Percentiles rank a stretch among this genome's conserved stretches.
Conservation (phyloP, 306 rosid species). For the Spatholobus suberectus region DNA sequence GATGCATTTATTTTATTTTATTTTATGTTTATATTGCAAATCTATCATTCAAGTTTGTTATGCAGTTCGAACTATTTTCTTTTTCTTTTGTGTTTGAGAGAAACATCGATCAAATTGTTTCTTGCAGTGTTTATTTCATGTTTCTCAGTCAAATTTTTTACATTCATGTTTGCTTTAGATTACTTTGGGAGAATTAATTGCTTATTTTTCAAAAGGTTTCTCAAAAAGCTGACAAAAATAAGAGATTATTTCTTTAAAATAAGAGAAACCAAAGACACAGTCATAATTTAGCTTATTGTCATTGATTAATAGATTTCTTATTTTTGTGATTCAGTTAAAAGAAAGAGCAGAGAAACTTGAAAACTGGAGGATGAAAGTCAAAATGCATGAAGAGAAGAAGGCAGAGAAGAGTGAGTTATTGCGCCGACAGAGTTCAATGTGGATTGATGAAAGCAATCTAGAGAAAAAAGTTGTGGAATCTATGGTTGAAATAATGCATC, state of each 20-base stretch:
- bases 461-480: constrained; percentile 54
- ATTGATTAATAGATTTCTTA: constrained; percentile 8
- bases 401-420: constrained; percentile 61
- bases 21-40: not conserved
- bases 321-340: constrained; percentile 59
- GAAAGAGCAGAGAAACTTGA: constrained; percentile 83
- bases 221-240: not conserved
- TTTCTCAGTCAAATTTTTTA: not conserved
- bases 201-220: not conserved
- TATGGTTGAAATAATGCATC: constrained; percentile 30
- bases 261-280: no score
- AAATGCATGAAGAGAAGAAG: constrained; percentile 61
- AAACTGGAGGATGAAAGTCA: constrained; percentile 72
- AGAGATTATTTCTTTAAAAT: not conserved
- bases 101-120: not conserved
- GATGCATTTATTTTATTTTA: no score
- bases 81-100: not conserved
- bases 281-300: not conserved
- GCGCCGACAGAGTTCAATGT: constrained; percentile 62
- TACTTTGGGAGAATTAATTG: not conserved
- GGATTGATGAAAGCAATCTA: constrained; percentile 67
- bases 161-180: not conserved
- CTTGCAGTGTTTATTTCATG: constrained; percentile 2
- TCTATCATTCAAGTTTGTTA: not conserved
- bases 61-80: constrained; percentile 4